A percentile compares a stretch with the other conserved stretches of the same genome.
Evolutionary conservation across 768 basidiomycete genomes (phyloP).

Genomic region (Xerocomellus amylosporus): DNA sequence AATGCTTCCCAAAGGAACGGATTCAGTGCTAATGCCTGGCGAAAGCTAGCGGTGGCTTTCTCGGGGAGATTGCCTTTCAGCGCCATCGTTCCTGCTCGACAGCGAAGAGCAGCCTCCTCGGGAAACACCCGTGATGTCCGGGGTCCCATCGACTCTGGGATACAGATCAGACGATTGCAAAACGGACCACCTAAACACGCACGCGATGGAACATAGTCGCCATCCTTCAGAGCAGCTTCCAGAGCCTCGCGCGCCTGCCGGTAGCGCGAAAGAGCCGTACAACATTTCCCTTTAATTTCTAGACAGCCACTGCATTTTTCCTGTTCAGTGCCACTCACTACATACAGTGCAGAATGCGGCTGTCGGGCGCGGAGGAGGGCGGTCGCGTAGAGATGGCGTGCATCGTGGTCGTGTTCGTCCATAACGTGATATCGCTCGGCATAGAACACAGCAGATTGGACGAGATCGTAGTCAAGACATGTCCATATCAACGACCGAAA

Average conservation of each 20-base stretch:
- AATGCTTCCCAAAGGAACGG: conserved; percentile 92
- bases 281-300: conserved; percentile 78
- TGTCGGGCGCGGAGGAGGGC: conserved; percentile 68
- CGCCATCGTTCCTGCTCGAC: conserved; percentile 74
- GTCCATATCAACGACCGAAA: conserved; percentile 76
- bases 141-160: conserved; percentile 52
- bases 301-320: conserved; percentile 70
- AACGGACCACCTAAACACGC: conserved; percentile 28
- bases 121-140: conserved; percentile 60
- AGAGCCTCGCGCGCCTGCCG: conserved; percentile 74
- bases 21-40: conserved; percentile 65
- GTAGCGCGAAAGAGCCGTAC: conserved; percentile 66
- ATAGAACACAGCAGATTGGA: conserved; percentile 81
- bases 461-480: conserved; percentile 78
- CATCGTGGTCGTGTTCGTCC: conserved; percentile 70
- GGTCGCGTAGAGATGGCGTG: conserved; percentile 81
- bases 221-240: conserved; percentile 57
- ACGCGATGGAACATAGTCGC: conserved; percentile 56
- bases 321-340: conserved; percentile 63
- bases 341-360: conserved; percentile 68
- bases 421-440: conserved; percentile 80
- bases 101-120: conserved; percentile 69
- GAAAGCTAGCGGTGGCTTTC: conserved; percentile 68
- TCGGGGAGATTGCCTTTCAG: conserved; percentile 76
- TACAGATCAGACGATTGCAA: conserved; percentile 12